Percentiles rank a stretch among this genome's conserved stretches.
Conservation (phyloP, 345 rosid genomes). For the Eucalyptus marginata region DNA sequence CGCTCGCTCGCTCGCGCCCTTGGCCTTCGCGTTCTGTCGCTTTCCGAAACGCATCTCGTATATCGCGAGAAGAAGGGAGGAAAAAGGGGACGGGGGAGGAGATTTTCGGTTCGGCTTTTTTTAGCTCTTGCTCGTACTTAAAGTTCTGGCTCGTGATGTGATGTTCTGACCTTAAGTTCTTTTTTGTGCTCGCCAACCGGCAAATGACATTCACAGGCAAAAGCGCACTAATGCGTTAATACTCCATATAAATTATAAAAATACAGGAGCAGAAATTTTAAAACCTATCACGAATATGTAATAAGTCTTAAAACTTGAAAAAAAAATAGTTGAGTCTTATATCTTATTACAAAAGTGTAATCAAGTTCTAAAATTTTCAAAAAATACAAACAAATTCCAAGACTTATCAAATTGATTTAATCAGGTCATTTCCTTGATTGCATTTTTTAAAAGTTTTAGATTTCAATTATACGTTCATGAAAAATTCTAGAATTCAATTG, state of each 20-base stretch:
- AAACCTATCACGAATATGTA: too few species aligned
- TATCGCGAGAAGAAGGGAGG: not conserved
- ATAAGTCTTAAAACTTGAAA: accelerated
- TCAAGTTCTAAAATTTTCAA: too few species aligned
- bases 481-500: too few species aligned
- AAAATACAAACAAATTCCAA: accelerated
- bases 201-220: not conserved
- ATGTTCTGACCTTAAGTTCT: not conserved
- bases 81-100: not conserved
- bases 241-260: too few species aligned
- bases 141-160: not conserved
- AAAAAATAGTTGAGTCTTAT: accelerated
- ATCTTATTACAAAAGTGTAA: too few species aligned
- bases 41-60: not conserved
- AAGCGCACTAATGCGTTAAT: not conserved
- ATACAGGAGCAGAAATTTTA: accelerated
- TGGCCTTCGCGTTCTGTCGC: not conserved
- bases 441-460: too few species aligned
- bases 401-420: too few species aligned
- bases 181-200: not conserved
- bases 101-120: not conserved
- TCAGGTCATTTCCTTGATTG: accelerated
- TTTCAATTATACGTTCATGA: accelerated
- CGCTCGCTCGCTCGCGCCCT: too few species aligned
- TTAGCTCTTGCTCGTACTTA: not conserved